Base-by-base conservation (phyloP, 768 basidiomycete species). In the Lentinula sp. region DNA sequence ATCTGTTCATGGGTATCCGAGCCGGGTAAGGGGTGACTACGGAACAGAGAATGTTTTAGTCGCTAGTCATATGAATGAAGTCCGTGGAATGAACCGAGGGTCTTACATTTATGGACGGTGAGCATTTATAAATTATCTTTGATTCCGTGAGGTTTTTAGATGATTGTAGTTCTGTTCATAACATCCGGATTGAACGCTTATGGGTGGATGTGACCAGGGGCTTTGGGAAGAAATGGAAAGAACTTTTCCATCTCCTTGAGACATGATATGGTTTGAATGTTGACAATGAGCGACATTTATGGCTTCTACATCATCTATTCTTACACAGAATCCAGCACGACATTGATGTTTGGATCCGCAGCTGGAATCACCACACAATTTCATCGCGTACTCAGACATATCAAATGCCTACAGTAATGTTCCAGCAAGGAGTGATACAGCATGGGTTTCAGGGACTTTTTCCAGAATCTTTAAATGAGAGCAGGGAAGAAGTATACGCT, bases 61-160 rank as follows among this genome's bases (percentile, higher is more conserved):
- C 32, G 61, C 23, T 23, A 23, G 23, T 23, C 23, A 3, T 23
- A 23, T 23, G 23, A 23, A 23, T 57, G 9, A 36, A 28, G 16
- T 50, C 10, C 28, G 46, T 18, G 61, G 61, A 16, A 13, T 48
- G 20, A 46, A 41, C 15, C 6, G 61, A 36, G 62, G 52, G 5
- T 70, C 64, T 5, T 70, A 66, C 49, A 69, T 69, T 23, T 23
- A 60, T 69, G 43, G 32, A 20, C 32, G 33, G 32, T 36, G 13
- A 9, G 6, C 6, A 6, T 32, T 13, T 13, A 18, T 59, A 33
- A 13, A 49, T 52, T 46, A 20, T 15, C 32, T 23, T 49, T 18
- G 20, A 37, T 37, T 46, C 13, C 51, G 18, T 5, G 2, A 23
- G 23, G 23, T 23, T 23, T 23, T 23, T 23, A 23, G 1, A 23